Conservation (phyloP, 1,139 yeast genomes). For the Zhuliangozyma blackwelliae region DNA sequence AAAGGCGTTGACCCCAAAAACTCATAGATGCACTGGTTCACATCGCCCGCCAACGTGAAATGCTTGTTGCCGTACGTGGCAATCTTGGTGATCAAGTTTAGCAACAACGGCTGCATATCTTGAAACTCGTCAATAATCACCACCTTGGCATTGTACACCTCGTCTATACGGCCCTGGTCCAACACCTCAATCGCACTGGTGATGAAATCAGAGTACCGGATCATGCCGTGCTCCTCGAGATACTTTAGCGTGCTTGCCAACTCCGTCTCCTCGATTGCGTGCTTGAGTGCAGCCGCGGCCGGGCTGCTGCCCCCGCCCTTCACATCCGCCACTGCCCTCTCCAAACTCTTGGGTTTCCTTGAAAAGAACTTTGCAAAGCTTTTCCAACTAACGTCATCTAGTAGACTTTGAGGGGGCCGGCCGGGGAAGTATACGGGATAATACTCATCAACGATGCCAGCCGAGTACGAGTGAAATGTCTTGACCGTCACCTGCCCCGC, state of each 20-base stretch:
- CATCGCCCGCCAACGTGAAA: slow-evolving; percentile 69
- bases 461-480: slow-evolving; percentile 66
- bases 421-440: slow-evolving; percentile 20
- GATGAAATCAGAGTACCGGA: slow-evolving; percentile 35
- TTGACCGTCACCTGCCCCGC: slow-evolving; percentile 37
- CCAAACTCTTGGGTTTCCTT: slow-evolving; percentile 21
- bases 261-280: slow-evolving; percentile 19
- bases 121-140: slow-evolving; percentile 74
- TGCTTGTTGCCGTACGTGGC: slow-evolving; percentile 37
- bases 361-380: slow-evolving; percentile 24
- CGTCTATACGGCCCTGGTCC: slow-evolving; percentile 16
- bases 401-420: slow-evolving; percentile 28
- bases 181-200: slow-evolving; percentile 27
- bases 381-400: slow-evolving; percentile 53
- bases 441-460: slow-evolving; percentile 40
- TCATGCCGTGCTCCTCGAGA: slow-evolving; percentile 28
- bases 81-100: slow-evolving; percentile 41
- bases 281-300: slow-evolving; percentile 20
- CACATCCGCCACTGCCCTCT: slow-evolving; percentile 27
- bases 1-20: slow-evolving; percentile 53
- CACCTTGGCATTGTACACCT: slow-evolving; percentile 24
- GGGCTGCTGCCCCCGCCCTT: slow-evolving; percentile 25
- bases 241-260: slow-evolving; percentile 18
- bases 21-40: slow-evolving; percentile 65
- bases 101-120: slow-evolving; percentile 56